Conservation (phyloP, 2,329 filamentous ascomycete species). For the Arthrobotrys iridis region DNA sequence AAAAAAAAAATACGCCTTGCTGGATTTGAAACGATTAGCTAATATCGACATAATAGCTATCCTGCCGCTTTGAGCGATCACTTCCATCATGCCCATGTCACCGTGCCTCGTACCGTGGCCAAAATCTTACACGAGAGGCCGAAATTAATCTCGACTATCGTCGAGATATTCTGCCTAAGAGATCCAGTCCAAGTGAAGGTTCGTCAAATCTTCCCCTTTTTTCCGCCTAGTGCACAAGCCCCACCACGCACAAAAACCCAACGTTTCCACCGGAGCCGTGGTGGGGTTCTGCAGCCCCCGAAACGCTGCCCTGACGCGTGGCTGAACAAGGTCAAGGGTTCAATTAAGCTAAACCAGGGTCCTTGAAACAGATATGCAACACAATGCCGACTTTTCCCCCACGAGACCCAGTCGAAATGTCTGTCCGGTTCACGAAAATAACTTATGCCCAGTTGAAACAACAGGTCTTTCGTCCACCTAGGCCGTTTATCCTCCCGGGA, state of each 20-base stretch:
- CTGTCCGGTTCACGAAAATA: constrained; percentile 84
- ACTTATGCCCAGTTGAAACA: constrained; percentile 90
- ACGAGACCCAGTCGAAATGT: constrained; percentile 79
- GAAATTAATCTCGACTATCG: constrained; percentile 79
- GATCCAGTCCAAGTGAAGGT: constrained; percentile 77
- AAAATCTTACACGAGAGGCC: constrained; percentile 80
- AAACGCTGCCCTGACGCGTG: constrained; percentile 35
- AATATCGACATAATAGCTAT: constrained; percentile 64
- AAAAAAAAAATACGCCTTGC: neutral
- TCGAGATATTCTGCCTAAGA: constrained; percentile 91
- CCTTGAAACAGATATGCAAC: constrained; percentile 64
- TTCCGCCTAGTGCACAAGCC: neutral
- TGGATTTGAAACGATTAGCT: constrained; percentile 12
- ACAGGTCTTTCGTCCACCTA: constrained; percentile 78
- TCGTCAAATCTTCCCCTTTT: constrained; percentile 44
- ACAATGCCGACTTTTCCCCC: constrained; percentile 70
- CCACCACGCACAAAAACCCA: constrained; percentile 3
- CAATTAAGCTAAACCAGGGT: constrained; percentile 57
- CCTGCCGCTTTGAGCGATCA: constrained; percentile 71
- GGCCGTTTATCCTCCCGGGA: constrained; percentile 57
- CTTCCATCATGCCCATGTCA: constrained; percentile 78
- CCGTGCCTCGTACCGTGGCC: constrained; percentile 82
- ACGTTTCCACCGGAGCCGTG: constrained; percentile 10
- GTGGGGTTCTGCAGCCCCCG: constrained; percentile 32
- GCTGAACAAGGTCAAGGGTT: constrained; percentile 34